These are phyloP conservation scores for Eucalyptus cladocalyx DNA, from an alignment of 345 rosid species.

Conservation along the genomic window DNA sequence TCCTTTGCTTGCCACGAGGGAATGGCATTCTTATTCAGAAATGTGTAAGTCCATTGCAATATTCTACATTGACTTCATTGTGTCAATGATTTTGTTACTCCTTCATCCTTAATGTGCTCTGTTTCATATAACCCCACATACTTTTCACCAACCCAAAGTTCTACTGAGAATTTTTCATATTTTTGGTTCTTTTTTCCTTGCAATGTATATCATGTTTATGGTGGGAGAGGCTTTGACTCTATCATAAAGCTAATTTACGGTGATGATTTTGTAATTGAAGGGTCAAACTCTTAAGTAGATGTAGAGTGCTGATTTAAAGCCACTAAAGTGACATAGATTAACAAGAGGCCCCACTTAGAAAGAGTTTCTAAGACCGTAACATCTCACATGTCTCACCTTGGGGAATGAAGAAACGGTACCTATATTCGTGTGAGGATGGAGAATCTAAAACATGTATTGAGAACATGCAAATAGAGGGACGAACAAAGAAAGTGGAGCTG, in stretches of 20 bases:
- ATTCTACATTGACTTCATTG: neutral
- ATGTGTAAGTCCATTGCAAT: conserved; percentile 20
- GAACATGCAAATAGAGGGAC: neutral
- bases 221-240: neutral
- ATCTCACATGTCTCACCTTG: neutral
- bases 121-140: neutral
- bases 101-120: neutral
- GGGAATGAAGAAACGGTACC: neutral
- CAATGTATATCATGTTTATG: neutral
- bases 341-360: neutral
- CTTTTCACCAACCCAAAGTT: neutral
- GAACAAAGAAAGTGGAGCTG: neutral
- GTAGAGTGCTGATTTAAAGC: neutral
- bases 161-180: neutral
- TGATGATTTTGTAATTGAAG: neutral
- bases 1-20: conserved; percentile 21
- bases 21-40: conserved; percentile 28
- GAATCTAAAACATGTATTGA: neutral
- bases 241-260: neutral
- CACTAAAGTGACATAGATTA: neutral
- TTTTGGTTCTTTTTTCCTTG: neutral
- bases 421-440: neutral
- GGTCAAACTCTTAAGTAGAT: neutral
- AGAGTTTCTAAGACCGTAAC: neutral
- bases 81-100: neutral